Conservation (phyloP, 2,329 filamentous ascomycete genomes). For the Stylonectria norvegica region DNA sequence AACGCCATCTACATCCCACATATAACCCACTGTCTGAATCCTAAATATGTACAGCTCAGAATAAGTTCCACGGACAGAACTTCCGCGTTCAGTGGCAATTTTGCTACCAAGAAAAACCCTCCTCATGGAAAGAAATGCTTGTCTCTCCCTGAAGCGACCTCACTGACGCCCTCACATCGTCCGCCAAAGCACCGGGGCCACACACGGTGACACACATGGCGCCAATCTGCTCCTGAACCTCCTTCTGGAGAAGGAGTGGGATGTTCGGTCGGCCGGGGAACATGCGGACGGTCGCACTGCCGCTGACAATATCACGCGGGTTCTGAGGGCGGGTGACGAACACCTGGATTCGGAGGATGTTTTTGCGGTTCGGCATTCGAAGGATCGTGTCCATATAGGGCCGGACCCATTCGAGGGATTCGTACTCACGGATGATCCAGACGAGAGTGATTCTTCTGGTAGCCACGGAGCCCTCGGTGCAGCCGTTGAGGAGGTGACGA, state of each 20-base stretch:
- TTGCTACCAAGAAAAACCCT: conserved; percentile 65
- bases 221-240: conserved; percentile 77
- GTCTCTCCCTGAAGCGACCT: conserved; percentile 58
- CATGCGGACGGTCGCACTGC: conserved; percentile 82
- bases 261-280: conserved; percentile 86
- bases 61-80: conserved; percentile 16
- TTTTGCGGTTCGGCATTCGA: conserved; percentile 73
- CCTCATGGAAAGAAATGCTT: conserved; percentile 72
- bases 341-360: conserved; percentile 80
- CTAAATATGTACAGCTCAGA: conserved; percentile 30
- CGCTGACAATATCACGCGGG: conserved; percentile 74
- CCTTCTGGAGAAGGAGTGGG: conserved; percentile 71
- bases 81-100: conserved; percentile 2
- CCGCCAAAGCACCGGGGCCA: conserved; percentile 69
- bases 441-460: conserved; percentile 79
- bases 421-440: conserved; percentile 88
- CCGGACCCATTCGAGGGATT: conserved; percentile 89
- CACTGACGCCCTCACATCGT: conserved; percentile 70
- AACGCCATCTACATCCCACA: conserved; percentile 13
- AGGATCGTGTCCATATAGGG: conserved; percentile 78
- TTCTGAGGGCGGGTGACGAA: conserved; percentile 87
- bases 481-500: conserved; percentile 69
- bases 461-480: conserved; percentile 68
- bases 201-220: conserved; percentile 86
- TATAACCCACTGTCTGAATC: conserved; percentile 18